Evolutionary conservation across 352 stramenopile genomes (phyloP).

Genomic region (Globisporangium solare): DNA sequence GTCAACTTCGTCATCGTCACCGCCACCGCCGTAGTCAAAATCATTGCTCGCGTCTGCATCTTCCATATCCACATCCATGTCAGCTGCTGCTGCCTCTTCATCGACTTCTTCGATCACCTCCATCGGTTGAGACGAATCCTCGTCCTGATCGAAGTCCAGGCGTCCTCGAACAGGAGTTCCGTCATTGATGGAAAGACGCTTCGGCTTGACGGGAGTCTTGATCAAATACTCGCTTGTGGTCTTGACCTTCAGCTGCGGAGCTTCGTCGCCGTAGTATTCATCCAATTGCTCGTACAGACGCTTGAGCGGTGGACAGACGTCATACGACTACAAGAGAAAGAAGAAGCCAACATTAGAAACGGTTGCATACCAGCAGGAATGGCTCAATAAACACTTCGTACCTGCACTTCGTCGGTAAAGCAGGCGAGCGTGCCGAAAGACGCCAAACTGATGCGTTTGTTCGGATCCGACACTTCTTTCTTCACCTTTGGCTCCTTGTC

Average conservation of each 20-base stretch:
- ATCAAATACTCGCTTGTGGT: slow-evolving; percentile 57
- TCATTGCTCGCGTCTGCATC: slow-evolving; percentile 32
- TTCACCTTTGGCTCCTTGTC: slow-evolving; percentile 16
- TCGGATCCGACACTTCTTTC: slow-evolving; percentile 14
- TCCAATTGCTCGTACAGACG: slow-evolving; percentile 76
- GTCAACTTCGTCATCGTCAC: slow-evolving; percentile 3
- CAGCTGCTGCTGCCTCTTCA: slow-evolving; percentile 21
- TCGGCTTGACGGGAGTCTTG: slow-evolving; percentile 45
- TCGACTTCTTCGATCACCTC: slow-evolving; percentile 21
- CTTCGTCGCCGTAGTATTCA: slow-evolving; percentile 45
- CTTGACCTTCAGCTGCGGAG: slow-evolving; percentile 46
- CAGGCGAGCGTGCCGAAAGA: slow-evolving; percentile 46
- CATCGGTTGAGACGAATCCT: slow-evolving; percentile 16
- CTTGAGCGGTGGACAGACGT: slow-evolving; percentile 58
- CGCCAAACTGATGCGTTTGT: slow-evolving; percentile 41
- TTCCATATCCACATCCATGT: slow-evolving; percentile 30
- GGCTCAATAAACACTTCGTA: slow-evolving; percentile 10
- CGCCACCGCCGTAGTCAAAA: slow-evolving; percentile 26
- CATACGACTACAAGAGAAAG: slow-evolving; percentile 21
- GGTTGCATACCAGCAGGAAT: too few relatives aligned
- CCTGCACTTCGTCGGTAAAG: slow-evolving; percentile 50
- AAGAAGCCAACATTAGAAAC: not conserved
- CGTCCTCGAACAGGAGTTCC: slow-evolving; percentile 10
- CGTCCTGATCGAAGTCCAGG: slow-evolving; percentile 15
- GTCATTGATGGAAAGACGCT: slow-evolving; percentile 4